Evolutionary conservation across 768 basidiomycete genomes (phyloP), one percentile per base, ranked within the genome.

Genomic region (Russula foetens): DNA sequence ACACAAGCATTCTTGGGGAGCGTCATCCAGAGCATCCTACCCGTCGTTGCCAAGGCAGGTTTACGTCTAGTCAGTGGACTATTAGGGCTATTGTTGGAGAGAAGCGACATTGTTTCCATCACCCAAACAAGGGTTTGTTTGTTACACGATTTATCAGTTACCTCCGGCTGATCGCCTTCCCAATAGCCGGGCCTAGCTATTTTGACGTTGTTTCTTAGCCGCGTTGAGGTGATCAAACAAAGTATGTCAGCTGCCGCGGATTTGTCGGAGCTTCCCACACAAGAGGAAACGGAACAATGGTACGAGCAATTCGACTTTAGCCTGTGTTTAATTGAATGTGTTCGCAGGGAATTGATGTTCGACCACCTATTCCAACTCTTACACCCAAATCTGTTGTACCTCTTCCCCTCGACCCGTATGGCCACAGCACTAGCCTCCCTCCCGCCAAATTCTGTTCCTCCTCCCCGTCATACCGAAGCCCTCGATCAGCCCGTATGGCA

Each of bases 401-500:
- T 98, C 26, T 98, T 98, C 81, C 95, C 97, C 1, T 97, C 96
- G 4, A 86, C 88, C 19, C 86, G 93, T 54, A 83, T 84, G 52
- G 70, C 77, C 54, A 71, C 81, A 66, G 73, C 75, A 65, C 46
- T 59, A 15, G 53, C 58, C 23, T 29, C 58, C 5, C 73, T 59
- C 62, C 70, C 60, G 58, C 73, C 69, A 46, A 73, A 78, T 69
- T 61, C 73, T 70, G 59, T 55, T 58, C 69, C 71, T 28, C 71
- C 75, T 19, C 74, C 79, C 1, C 47, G 56, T 29, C 71, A 77
- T 28, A 78, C 80, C 33, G 88, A 90, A 69, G 77, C 81, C 59
- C 78, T 88, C 56, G 92, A 96, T 73, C 89, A 90, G 71, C 90
- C 89, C 15, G 90, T 92, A n/a, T 97, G 94, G 93, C 88, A 90